Percentiles rank a stretch among this genome's conserved stretches.
These are phyloP conservation scores for Erodium chrysanthum DNA, from an alignment of 441 rosid species.

Conservation along the genomic window DNA sequence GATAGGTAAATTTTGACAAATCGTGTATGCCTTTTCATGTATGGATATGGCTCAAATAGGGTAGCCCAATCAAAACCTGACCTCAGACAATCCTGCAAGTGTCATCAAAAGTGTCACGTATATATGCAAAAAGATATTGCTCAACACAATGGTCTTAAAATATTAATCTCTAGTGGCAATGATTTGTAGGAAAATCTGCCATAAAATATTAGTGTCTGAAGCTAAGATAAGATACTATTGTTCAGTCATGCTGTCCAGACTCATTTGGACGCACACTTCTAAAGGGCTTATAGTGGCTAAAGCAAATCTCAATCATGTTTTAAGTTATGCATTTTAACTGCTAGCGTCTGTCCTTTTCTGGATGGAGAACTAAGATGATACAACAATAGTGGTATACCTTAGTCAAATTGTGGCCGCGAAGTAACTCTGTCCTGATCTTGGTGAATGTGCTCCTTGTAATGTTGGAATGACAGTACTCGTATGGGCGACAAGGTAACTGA, in stretches of 20 bases:
- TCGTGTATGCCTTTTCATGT: conserved; percentile 31
- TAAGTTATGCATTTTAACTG: too few relatives aligned
- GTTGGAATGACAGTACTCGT: conserved; percentile 41
- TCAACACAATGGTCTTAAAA: not conserved
- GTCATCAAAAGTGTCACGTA: not conserved
- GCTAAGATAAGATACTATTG: not conserved
- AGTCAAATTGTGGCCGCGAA: conserved; percentile 37
- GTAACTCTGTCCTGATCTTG: conserved; percentile 46
- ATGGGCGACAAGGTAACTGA: conserved; percentile 38
- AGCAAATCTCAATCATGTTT: too few relatives aligned
- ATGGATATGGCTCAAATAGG: conserved; percentile 43
- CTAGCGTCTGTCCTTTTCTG: too few relatives aligned
- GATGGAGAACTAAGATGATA: not conserved
- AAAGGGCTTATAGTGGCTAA: too few relatives aligned
- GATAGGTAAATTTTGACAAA: conserved; percentile 43
- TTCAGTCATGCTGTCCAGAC: not conserved
- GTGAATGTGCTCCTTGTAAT: conserved; percentile 45
- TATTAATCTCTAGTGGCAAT: not conserved
- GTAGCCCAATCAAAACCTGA: conserved; percentile 33
- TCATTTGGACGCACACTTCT: not conserved
- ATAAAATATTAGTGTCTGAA: not conserved
- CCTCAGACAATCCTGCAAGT: conserved; percentile 29
- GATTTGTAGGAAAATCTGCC: not conserved
- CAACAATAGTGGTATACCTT: conserved; percentile 24
- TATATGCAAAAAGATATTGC: not conserved